Conservation (phyloP, 768 basidiomycete genomes). For the Phaffia australis region DNA sequence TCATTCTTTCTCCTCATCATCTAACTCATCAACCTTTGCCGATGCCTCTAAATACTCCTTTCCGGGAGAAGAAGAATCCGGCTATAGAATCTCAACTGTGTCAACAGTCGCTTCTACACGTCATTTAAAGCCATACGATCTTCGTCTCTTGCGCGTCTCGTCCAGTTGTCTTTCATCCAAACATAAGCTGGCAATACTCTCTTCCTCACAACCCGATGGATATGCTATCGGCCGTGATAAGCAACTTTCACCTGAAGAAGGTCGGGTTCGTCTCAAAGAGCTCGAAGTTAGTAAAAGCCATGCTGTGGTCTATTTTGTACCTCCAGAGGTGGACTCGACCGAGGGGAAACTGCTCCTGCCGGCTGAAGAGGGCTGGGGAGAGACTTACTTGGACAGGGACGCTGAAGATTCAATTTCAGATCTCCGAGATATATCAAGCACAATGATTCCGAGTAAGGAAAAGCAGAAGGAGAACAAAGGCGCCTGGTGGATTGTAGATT, state of each 20-base stretch:
- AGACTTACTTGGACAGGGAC: conserved; percentile 16
- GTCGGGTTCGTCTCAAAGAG: conserved; percentile 19
- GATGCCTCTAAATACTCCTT: too few relatives aligned
- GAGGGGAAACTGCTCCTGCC: neutral
- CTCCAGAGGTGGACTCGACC: neutral
- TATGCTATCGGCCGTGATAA: conserved; percentile 23
- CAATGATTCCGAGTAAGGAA: neutral
- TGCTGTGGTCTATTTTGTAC: conserved; percentile 15
- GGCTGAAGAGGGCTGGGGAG: conserved; percentile 2
- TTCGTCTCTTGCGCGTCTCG: conserved; percentile 19
- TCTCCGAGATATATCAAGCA: too few relatives aligned
- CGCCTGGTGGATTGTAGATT: conserved; percentile 22
- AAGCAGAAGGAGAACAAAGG: neutral
- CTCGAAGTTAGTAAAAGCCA: conserved; percentile 24
- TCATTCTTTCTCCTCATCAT: too few relatives aligned
- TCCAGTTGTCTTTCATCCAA: conserved; percentile 11
- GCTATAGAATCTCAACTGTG: too few relatives aligned
- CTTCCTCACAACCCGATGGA: conserved; percentile 18
- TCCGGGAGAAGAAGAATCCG: too few relatives aligned
- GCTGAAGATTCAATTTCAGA: neutral
- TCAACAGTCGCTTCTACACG: too few relatives aligned
- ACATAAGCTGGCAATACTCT: conserved; percentile 15
- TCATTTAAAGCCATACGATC: neutral
- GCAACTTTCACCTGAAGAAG: conserved; percentile 14
- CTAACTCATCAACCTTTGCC: too few relatives aligned